These are phyloP conservation scores for Nigrograna mackinnonii DNA, from an alignment of 2,329 filamentous ascomycete genomes.

Conservation along the genomic window DNA sequence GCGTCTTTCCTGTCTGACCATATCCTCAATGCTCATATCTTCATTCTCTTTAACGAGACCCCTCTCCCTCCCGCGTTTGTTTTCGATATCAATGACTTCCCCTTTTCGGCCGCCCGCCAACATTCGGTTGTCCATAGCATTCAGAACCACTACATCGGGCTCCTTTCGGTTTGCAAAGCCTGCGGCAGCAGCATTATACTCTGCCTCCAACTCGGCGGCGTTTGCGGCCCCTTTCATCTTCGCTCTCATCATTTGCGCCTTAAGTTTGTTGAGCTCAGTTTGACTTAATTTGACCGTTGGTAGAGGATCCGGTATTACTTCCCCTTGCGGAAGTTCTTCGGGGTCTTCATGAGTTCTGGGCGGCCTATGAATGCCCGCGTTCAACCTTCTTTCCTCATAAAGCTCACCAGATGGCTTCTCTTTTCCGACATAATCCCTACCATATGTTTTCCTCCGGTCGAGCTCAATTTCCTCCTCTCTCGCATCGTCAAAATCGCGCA, in stretches of 20 bases:
- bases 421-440: slow-evolving; percentile 80
- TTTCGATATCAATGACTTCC: slow-evolving; percentile 79
- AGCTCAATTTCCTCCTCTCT: slow-evolving; percentile 91
- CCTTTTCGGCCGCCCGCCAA: slow-evolving; percentile 73
- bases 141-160: slow-evolving; percentile 75
- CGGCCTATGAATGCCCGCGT: slow-evolving; percentile 54
- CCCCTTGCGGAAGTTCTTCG: slow-evolving; percentile 53
- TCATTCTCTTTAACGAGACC: slow-evolving; percentile 88
- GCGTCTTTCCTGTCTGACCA: slow-evolving; percentile 91
- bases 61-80: slow-evolving; percentile 80
- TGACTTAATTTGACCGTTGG: slow-evolving; percentile 67
- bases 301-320: slow-evolving; percentile 59
- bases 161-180: slow-evolving; percentile 61
- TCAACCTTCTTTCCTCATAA: slow-evolving; percentile 73
- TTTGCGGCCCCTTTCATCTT: slow-evolving; percentile 80
- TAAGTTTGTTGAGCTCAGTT: slow-evolving; percentile 83
- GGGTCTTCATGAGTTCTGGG: slow-evolving; percentile 26
- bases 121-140: slow-evolving; percentile 87
- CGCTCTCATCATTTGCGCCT: slow-evolving; percentile 94
- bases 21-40: slow-evolving; percentile 95
- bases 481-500: slow-evolving; percentile 88
- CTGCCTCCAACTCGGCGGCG: slow-evolving; percentile 74
- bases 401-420: slow-evolving; percentile 87
- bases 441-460: slow-evolving; percentile 81
- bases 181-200: slow-evolving; percentile 78